Evolutionary conservation across 208 protist genomes (phyloP).

Genomic region (Leishmania braziliensis): DNA sequence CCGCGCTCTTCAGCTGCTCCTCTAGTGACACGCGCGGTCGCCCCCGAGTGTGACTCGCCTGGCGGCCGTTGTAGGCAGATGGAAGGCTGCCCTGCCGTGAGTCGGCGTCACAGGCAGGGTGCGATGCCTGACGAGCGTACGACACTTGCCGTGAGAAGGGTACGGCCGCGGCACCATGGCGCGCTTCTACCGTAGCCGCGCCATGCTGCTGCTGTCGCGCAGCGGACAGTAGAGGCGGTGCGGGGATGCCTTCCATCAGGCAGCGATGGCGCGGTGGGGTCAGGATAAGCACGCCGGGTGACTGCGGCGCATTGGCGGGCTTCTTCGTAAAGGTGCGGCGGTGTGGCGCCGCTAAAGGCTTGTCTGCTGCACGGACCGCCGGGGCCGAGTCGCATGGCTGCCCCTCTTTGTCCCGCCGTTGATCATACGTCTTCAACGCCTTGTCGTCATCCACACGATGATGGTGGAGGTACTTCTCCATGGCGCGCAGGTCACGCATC

Average conservation of each 20-base stretch:
- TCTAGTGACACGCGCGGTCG: slow-evolving; percentile 24
- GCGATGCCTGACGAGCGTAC: slow-evolving; percentile 17
- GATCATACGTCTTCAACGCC: slow-evolving; percentile 54
- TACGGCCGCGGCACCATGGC: neutral
- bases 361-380: neutral
- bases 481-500: slow-evolving; percentile 55
- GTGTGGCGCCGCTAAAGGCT: slow-evolving; percentile 18
- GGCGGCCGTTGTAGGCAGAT: slow-evolving; percentile 34
- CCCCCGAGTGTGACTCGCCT: slow-evolving; percentile 49
- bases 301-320: neutral
- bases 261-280: slow-evolving; percentile 15
- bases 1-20: slow-evolving; percentile 40
- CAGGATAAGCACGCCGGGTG: slow-evolving; percentile 16
- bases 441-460: slow-evolving; percentile 68
- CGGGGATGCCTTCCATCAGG: neutral
- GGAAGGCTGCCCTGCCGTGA: slow-evolving; percentile 16
- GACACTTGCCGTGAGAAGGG: slow-evolving; percentile 22
- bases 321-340: slow-evolving; percentile 15
- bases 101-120: neutral
- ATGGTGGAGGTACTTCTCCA: slow-evolving; percentile 77
- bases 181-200: neutral
- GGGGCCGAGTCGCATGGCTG: slow-evolving; percentile 7
- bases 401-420: slow-evolving; percentile 25
- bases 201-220: slow-evolving; percentile 7
- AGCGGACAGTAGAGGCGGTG: neutral